phyloP scores from a whole-genome alignment of 371 early-diverging fungal species.

The Phascolomyces articulosus region DNA sequence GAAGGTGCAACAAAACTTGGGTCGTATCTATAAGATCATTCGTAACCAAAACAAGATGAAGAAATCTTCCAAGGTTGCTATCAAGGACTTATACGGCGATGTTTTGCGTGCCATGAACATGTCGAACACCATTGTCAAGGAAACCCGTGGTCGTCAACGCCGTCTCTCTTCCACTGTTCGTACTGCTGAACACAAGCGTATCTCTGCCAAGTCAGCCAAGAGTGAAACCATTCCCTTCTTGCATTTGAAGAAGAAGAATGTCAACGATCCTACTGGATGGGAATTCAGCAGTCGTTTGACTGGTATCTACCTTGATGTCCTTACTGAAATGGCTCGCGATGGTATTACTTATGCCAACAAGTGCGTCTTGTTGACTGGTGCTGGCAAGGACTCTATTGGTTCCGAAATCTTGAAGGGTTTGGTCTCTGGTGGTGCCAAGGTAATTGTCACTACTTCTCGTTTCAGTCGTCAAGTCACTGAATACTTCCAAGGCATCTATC shows the following conservation, averaged over 20 bases:
- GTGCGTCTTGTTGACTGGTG: constrained; percentile 90
- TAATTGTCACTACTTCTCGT: constrained; percentile 92
- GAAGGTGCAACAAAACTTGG: constrained; percentile 78
- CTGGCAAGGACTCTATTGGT: constrained; percentile 93
- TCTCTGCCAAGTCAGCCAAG: constrained; percentile 52
- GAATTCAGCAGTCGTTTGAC: constrained; percentile 78
- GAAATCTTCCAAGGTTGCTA: constrained; percentile 71
- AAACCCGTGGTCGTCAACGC: constrained; percentile 53
- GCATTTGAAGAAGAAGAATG: constrained; percentile 72
- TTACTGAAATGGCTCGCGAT: constrained; percentile 70
- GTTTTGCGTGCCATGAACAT: constrained; percentile 77
- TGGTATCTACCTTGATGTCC: constrained; percentile 72
- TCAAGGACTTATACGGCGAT: constrained; percentile 74
- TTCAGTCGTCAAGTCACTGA: constrained; percentile 83
- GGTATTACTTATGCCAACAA: constrained; percentile 85
- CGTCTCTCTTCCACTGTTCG: constrained; percentile 53
- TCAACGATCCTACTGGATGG: constrained; percentile 67
- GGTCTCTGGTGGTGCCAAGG: constrained; percentile 89
- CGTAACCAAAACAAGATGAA: constrained; percentile 76
- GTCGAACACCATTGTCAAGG: constrained; percentile 69
- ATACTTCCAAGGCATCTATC: constrained; percentile 91
- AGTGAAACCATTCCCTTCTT: constrained; percentile 81
- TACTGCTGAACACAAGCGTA: constrained; percentile 47
- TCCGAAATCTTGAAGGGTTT: constrained; percentile 86
- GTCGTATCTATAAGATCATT: constrained; percentile 80